Conservation (phyloP, 2,329 filamentous ascomycete genomes). For the Chrysoporthe austroafricana region DNA sequence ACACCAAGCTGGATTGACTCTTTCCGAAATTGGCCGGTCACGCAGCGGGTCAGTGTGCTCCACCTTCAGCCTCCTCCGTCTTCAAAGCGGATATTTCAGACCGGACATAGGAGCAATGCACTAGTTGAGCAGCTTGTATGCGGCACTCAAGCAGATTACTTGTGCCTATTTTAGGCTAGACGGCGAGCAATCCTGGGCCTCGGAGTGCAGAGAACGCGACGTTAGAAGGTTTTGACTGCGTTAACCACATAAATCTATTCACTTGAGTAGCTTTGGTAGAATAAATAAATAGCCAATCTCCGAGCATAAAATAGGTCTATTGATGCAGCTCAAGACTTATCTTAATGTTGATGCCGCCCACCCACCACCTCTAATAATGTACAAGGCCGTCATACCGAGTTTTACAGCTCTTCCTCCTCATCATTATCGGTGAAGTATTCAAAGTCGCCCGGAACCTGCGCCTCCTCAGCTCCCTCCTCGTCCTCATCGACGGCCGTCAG, state of each 20-base stretch:
- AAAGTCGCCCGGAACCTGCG: constrained; percentile 71
- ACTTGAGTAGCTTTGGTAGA: not conserved
- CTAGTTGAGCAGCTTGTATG: no score
- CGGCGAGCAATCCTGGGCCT: no score
- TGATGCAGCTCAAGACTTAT: constrained; percentile 22
- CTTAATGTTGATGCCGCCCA: not conserved
- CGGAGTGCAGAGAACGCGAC: no score
- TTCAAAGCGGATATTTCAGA: no score
- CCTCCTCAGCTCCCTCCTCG: constrained; percentile 73
- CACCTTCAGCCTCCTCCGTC: no score
- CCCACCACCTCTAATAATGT: constrained; percentile 15
- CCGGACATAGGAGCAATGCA: no score
- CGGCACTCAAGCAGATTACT: no score
- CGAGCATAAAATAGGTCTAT: constrained; percentile 8
- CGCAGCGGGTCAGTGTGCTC: no score
- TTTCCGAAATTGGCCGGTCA: no score
- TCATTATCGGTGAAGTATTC: constrained; percentile 76
- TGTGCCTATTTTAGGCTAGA: no score
- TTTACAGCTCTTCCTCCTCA: constrained; percentile 45
- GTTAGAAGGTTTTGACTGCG: no score
- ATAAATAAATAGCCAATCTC: not conserved
- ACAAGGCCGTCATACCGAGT: not conserved
- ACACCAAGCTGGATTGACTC: no score
- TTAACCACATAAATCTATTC: not conserved
- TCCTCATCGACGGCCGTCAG: constrained; percentile 89